Evolutionary conservation across 306 rosid species (phyloP), one percentile per base, ranked within the genome.

Genomic region (Medicago lupulina): DNA sequence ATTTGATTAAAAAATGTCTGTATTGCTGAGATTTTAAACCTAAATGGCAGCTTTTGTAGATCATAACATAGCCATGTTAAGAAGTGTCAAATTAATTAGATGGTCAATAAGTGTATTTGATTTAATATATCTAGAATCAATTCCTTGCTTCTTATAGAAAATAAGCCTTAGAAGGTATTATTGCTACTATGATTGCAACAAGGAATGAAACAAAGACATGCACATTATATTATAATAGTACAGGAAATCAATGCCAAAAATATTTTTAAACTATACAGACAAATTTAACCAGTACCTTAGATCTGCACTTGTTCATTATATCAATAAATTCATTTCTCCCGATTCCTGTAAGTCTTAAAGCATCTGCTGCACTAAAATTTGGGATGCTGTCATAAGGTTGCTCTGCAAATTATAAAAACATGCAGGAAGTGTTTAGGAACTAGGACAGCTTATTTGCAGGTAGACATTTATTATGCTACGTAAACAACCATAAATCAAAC

Each of bases 361-460:
- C 99, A 92, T 95, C 97, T 0, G 99, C 99, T 34, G 97, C 97
- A 77, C 93, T 95, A 76, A 95, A 95, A 84, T 95, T 95, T 51
- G 97, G 99, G 80, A 95, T 92, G 92, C 99, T 95, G 75, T 92
- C 99, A 79, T 92, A 95, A 79, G 99, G 99, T 84, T 95, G 95
- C 88, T 95, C 99, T 95, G 96, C 87, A 87, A 76, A 84, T 63
- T 79, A 78, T 68, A 63, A 72, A 50, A 60, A 69, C 70, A 83
- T 38, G 61, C 71, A 54, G 16, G 65, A 58, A 73, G 71, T 71
- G 70, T 68, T 38, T 53, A 84, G 28, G 28, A 23, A 23, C 28
- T 23, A 23, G 81, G 73, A 8, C 43, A 63, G 59, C 65, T 70
- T 65, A 63, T 38, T 57, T 17, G 13, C 50, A 61, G 71, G 54